phyloP scores from a whole-genome alignment of 129 eudicot genomes.

The Centrapalus pauciflorus region DNA sequence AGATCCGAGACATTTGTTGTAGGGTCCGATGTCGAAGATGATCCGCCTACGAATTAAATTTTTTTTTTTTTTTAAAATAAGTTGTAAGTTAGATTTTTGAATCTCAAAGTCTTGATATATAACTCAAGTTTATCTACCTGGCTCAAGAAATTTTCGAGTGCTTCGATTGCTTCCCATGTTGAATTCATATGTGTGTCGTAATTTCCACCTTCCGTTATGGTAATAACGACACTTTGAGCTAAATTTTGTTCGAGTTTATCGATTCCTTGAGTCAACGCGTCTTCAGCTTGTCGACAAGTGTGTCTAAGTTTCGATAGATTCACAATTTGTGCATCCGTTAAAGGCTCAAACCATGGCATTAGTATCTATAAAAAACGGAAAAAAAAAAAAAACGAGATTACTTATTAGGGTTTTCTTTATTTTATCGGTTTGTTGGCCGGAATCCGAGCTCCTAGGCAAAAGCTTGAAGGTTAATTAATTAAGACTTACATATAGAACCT shows the following conservation, averaged over 20 bases:
- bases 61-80: no score
- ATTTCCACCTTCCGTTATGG: slow-evolving; percentile 21
- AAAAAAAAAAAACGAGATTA: no score
- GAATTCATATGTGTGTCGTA: slow-evolving; percentile 41
- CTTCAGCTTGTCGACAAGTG: slow-evolving; percentile 88
- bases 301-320: slow-evolving; percentile 44
- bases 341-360: slow-evolving; percentile 56
- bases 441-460: no score
- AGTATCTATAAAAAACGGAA: slow-evolving; percentile 38
- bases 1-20: slow-evolving; percentile 52
- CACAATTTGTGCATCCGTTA: slow-evolving; percentile 51
- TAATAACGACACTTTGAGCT: slow-evolving; percentile 43
- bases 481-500: slow-evolving; percentile 54
- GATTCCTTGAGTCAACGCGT: slow-evolving; percentile 81
- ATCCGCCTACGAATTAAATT: slow-evolving; percentile 54
- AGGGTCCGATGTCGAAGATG: slow-evolving; percentile 77
- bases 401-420: no score
- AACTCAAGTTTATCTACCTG: slow-evolving; percentile 38
- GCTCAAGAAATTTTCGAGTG: slow-evolving; percentile 59
- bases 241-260: slow-evolving; percentile 77
- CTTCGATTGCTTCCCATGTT: slow-evolving; percentile 47
- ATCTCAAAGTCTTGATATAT: neutral
- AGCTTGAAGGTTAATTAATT: no score
- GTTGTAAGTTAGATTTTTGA: no score
- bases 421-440: no score